Evolutionary conservation across 1,284 basidiomycete species (phyloP).

Genomic region (Rhodotorula sp.): DNA sequence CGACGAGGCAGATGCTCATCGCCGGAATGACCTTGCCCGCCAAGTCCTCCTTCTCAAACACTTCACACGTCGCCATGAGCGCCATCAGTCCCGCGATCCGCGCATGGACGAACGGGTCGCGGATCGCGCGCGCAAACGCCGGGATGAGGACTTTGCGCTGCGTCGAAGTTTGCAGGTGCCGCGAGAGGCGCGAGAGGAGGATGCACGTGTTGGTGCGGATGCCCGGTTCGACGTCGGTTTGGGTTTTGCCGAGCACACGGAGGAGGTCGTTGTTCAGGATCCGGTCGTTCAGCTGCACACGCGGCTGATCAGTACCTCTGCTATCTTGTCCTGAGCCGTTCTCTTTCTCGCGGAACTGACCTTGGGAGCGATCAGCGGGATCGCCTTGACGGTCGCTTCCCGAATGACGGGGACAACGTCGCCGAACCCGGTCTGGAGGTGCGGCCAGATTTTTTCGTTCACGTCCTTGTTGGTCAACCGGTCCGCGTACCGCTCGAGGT

Average conservation of each 20-base stretch:
- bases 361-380: constrained; percentile 80
- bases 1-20: constrained; percentile 74
- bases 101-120: constrained; percentile 89
- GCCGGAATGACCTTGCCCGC: constrained; percentile 84
- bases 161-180: constrained; percentile 78
- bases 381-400: constrained; percentile 88
- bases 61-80: constrained; percentile 90
- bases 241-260: constrained; percentile 86
- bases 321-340: neutral
- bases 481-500: constrained; percentile 77
- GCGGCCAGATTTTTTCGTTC: constrained; percentile 86
- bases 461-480: constrained; percentile 83
- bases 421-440: constrained; percentile 90
- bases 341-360: constrained; percentile 50
- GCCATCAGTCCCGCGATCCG: constrained; percentile 94
- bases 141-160: constrained; percentile 94
- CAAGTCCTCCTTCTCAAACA: constrained; percentile 84
- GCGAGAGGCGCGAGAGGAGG: constrained; percentile 85
- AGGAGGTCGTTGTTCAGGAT: constrained; percentile 96
- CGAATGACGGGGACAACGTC: constrained; percentile 92
- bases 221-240: constrained; percentile 86
- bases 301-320: neutral
- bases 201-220: constrained; percentile 98
- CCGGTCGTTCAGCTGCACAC: constrained; percentile 72
- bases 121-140: constrained; percentile 85